phyloP scores from a whole-genome alignment of 2,329 filamentous ascomycete species.

The Fusarium goolgardi region DNA sequence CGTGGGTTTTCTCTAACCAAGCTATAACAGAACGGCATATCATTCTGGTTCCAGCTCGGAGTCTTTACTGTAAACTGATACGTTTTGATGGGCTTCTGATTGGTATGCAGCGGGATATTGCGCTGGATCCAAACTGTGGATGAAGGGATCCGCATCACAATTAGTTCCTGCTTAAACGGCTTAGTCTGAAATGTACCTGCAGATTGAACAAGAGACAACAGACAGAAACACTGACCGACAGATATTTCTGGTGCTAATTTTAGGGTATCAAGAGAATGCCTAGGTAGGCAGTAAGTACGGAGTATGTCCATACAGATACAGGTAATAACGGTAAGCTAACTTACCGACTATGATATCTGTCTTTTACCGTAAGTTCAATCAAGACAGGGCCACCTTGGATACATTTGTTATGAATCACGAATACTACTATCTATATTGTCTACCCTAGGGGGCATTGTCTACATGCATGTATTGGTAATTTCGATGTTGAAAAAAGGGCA shows the following conservation, averaged over 20 bases:
- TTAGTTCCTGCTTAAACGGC: slow-evolving; percentile 29
- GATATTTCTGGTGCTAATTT: slow-evolving; percentile 18
- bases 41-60: slow-evolving; percentile 24
- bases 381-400: neutral
- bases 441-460: neutral
- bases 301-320: neutral
- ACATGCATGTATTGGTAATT: slow-evolving; percentile 11
- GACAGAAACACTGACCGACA: neutral
- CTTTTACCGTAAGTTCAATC: slow-evolving; percentile 1
- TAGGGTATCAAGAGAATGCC: slow-evolving; percentile 16
- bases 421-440: neutral
- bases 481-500: slow-evolving; percentile 12
- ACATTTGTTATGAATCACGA: slow-evolving; percentile 1
- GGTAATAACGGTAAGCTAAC: neutral
- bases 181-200: slow-evolving; percentile 22
- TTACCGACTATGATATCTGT: slow-evolving; percentile 1
- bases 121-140: slow-evolving; percentile 34
- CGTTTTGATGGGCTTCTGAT: slow-evolving; percentile 15
- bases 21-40: slow-evolving; percentile 16
- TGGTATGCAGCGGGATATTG: slow-evolving; percentile 40
- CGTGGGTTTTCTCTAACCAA: slow-evolving; percentile 13
- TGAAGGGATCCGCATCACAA: slow-evolving; percentile 25
- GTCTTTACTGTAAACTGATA: slow-evolving; percentile 18
- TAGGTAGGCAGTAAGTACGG: too few relatives aligned
- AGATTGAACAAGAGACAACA: neutral